Percentiles rank a stretch among this genome's conserved stretches.
Conservation (phyloP, 1,284 basidiomycete genomes). For the Ganoderma sp. region DNA sequence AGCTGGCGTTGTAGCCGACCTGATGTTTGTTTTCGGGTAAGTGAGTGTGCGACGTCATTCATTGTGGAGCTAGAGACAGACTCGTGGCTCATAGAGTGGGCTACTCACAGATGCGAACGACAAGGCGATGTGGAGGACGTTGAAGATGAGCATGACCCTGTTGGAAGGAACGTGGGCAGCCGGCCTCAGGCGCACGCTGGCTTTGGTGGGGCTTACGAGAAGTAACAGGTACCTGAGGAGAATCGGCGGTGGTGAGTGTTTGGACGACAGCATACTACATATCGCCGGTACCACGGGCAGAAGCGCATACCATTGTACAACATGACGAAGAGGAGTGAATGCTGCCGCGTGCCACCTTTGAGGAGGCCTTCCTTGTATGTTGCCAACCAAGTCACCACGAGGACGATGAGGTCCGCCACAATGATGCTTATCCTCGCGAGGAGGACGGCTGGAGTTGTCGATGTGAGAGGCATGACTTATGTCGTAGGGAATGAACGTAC, state of each 20-base stretch:
- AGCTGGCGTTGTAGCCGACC: not conserved
- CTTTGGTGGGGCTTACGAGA: not conserved
- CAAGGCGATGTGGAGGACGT: not conserved
- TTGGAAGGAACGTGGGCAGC: not conserved
- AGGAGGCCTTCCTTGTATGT: not conserved
- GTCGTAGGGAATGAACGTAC: not conserved
- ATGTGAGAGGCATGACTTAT: not conserved
- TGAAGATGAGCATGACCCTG: constrained; percentile 1
- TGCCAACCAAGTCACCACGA: not conserved
- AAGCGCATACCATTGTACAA: not conserved
- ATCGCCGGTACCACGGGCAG: no score
- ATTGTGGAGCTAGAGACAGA: no score
- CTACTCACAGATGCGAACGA: not conserved
- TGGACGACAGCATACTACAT: no score
- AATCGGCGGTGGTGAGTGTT: not conserved
- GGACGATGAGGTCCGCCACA: not conserved
- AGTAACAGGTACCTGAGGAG: not conserved
- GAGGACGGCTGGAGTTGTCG: not conserved
- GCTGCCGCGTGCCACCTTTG: not conserved
- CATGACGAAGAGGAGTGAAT: not conserved
- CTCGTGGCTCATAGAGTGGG: not conserved
- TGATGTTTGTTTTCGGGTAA: not conserved
- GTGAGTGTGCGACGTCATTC: not conserved
- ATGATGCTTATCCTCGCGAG: not conserved
- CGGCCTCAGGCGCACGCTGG: not conserved